These are phyloP conservation scores for Arbutus unedo DNA, from an alignment of 148 eudicot species.

Conservation along the genomic window DNA sequence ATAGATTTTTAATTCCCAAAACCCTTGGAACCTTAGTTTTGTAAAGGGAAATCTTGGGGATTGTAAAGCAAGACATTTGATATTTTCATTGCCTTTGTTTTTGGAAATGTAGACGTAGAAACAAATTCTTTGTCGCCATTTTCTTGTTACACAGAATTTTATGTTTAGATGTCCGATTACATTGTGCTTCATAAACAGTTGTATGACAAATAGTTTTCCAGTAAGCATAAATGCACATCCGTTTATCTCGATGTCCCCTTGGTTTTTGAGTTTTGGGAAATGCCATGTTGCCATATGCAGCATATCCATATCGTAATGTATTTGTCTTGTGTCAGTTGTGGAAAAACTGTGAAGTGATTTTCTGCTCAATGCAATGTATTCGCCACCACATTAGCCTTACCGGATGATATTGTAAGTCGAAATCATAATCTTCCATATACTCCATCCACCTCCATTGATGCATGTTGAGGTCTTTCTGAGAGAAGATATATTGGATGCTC, in stretches of 20 bases:
- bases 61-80: background rate
- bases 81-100: background rate
- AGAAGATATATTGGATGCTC: too few species aligned
- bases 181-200: background rate
- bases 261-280: background rate
- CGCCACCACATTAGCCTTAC: too few species aligned
- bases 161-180: background rate
- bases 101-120: background rate
- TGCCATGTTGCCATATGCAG: conserved; percentile 7
- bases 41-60: background rate
- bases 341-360: too few species aligned
- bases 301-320: background rate
- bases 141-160: background rate
- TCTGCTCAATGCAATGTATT: too few species aligned
- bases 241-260: background rate
- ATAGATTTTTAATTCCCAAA: background rate
- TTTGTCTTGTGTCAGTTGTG: background rate
- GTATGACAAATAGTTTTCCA: background rate
- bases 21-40: background rate
- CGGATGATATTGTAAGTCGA: too few species aligned
- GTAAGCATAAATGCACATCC: background rate
- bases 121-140: background rate
- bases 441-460: too few species aligned
- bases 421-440: too few species aligned
- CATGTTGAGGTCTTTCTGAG: too few species aligned